Conservation (phyloP, 2,329 filamentous ascomycete species). For the Microthyrium microscopicum region DNA sequence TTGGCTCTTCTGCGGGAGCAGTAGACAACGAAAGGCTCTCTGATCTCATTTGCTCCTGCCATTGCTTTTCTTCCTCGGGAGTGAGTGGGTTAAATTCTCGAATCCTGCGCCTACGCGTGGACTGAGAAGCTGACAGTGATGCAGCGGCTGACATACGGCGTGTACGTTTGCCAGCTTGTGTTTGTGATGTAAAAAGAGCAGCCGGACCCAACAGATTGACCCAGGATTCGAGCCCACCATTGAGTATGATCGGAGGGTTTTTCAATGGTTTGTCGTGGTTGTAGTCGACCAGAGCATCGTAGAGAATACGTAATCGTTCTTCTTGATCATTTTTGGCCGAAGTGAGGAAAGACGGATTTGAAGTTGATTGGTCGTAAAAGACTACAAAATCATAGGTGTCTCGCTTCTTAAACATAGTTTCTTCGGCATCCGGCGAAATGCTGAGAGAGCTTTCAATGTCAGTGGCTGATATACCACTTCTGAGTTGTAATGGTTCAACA, state of each 20-base stretch:
- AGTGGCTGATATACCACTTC: slow-evolving; percentile 49
- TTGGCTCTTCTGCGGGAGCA: slow-evolving; percentile 14
- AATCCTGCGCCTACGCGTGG: slow-evolving; percentile 38
- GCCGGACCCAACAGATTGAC: slow-evolving; percentile 59
- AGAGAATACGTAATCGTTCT: slow-evolving; percentile 50
- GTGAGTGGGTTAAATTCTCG: slow-evolving; percentile 56
- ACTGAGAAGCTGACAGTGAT: slow-evolving; percentile 33
- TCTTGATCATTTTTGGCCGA: slow-evolving; percentile 22
- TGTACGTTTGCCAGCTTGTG: slow-evolving; percentile 19
- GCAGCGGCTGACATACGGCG: slow-evolving; percentile 32
- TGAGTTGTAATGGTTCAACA: slow-evolving; percentile 65
- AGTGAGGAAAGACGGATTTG: slow-evolving; percentile 39
- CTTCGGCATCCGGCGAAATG: slow-evolving; percentile 57
- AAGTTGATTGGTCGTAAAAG: slow-evolving; percentile 64
- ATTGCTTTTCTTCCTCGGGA: slow-evolving; percentile 62
- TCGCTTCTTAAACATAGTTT: slow-evolving; percentile 52
- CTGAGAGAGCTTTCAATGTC: slow-evolving; percentile 52
- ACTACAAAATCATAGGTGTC: slow-evolving; percentile 75
- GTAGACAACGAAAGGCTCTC: slow-evolving; percentile 37
- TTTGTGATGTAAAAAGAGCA: slow-evolving; percentile 42
- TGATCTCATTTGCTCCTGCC: slow-evolving; percentile 58
- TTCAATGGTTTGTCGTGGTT: slow-evolving; percentile 63
- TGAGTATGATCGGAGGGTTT: slow-evolving; percentile 57
- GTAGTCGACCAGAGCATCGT: slow-evolving; percentile 67
- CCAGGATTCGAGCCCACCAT: slow-evolving; percentile 79